Base-by-base conservation (phyloP, 306 rosid species). In the Adenanthera pavonina region DNA sequence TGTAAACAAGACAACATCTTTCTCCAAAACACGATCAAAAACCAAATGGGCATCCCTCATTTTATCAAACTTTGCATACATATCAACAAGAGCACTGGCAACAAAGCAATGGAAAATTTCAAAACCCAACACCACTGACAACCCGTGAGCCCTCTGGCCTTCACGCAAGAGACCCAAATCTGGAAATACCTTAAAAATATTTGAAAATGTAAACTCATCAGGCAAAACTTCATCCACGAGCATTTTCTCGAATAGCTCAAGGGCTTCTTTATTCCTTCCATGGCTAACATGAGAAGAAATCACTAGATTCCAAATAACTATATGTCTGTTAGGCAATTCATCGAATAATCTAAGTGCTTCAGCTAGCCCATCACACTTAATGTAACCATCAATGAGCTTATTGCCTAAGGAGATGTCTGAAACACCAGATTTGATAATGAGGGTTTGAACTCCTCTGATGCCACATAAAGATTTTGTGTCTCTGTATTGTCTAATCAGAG, bases 1-100 rank as follows among this genome's bases (percentile, higher is more conserved):
- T 2, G 90, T 92, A 74, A 82, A 86, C 89, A 90, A 72, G 64
- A 92, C 92, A 81, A 90, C 92, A 83, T 92, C 97, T 85, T 90
- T 90, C 79, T 86, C 83, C 72, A 59, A 83, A 86, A 80, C 94
- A 53, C 94, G 89, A 59, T 80, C 80, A 9, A 84, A 70, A 80
- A 92, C 89, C 61, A 76, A 84, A 79, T 40, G 81, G 52, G 91
- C 92, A 68, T 89, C 89, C 72, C 61, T 82, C 89, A 90, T 84
- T 72, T 53, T 87, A 77, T 85, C 89, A 72, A 89, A 83, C 86
- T 92, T 92, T 2, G 89, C 84, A 38, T 92, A 92, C 97, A 90
- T 87, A 81, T 89, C 90, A 79, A 89, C 90, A 75, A 89, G 72
- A 15, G 91, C 89, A 77, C 86, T 85, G 14, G 88, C 92, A 83